These are phyloP conservation scores for Diplosphaera chodatii DNA, from an alignment of 139 green algal genomes.

Conservation along the genomic window DNA sequence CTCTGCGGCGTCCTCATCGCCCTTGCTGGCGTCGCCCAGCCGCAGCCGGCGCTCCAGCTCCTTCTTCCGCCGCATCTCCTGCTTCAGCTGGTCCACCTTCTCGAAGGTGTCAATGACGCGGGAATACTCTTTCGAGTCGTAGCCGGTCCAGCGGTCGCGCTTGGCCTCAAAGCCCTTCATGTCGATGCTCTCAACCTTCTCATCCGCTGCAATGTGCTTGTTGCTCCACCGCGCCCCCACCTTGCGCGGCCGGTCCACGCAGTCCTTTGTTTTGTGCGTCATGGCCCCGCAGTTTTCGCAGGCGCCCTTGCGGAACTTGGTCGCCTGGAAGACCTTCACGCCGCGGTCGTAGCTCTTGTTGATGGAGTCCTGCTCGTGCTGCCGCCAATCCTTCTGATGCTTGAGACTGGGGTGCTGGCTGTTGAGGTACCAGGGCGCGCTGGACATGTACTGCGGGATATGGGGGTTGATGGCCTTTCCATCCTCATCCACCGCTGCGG, in stretches of 20 bases:
- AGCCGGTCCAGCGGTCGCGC: conserved; percentile 93
- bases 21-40: conserved; percentile 20
- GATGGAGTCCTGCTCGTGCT: conserved; percentile 41
- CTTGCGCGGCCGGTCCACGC: conserved; percentile 86
- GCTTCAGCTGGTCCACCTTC: conserved; percentile 51
- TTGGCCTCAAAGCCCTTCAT: conserved; percentile 84
- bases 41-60: conserved; percentile 55
- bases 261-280: conserved; percentile 93
- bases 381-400: conserved; percentile 97
- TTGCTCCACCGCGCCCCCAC: conserved; percentile 82
- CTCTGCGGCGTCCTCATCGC: conserved; percentile 44
- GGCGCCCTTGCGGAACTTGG: conserved; percentile 92
- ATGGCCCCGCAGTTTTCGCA: conserved; percentile 98
- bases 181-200: conserved; percentile 85
- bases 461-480: conserved; percentile 99
- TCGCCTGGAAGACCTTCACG: conserved; percentile 87
- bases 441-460: conserved; percentile 98
- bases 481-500: conserved; percentile 86
- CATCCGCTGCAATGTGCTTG: conserved; percentile 92
- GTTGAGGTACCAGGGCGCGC: conserved; percentile 96
- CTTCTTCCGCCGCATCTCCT: conserved; percentile 47
- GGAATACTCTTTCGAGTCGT: conserved; percentile 71
- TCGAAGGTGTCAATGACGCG: conserved; percentile 52
- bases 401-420: conserved; percentile 81
- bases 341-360: conserved; percentile 88